A percentile compares a stretch with the other conserved stretches of the same genome.
These are phyloP conservation scores for Teratosphaeria nubilosa DNA, from an alignment of 2,329 filamentous ascomycete species.

Conservation along the genomic window DNA sequence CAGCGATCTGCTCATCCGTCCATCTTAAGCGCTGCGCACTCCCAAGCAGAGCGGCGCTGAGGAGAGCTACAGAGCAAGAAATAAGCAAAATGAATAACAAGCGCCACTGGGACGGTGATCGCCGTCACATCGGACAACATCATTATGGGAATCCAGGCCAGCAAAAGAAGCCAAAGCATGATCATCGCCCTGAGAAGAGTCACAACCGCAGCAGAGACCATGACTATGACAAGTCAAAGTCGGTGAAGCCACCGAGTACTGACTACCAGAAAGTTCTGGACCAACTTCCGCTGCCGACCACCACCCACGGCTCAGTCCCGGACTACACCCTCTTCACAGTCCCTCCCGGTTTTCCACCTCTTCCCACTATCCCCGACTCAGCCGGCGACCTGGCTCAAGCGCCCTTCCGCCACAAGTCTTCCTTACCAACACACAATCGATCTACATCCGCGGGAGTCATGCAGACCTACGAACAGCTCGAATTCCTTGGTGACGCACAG, in stretches of 20 bases:
- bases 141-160: background rate
- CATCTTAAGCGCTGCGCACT: background rate
- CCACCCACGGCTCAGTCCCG: constrained; percentile 7
- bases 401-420: constrained; percentile 26
- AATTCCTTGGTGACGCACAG: constrained; percentile 83
- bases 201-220: constrained; percentile 2
- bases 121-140: background rate
- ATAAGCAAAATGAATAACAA: constrained; percentile 10
- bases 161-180: constrained; percentile 12
- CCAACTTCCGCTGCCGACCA: constrained; percentile 11
- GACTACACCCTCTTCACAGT: constrained; percentile 13
- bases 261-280: constrained; percentile 9
- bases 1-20: background rate
- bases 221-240: background rate
- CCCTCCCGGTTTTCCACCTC: constrained; percentile 14
- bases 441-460: constrained; percentile 7
- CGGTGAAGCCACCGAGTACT: background rate
- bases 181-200: constrained; percentile 1
- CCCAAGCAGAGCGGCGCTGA: constrained; percentile 15
- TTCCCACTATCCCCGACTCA: constrained; percentile 17
- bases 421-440: constrained; percentile 11
- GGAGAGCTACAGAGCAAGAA: constrained; percentile 16
- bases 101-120: constrained; percentile 6
- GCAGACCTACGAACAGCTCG: constrained; percentile 65
- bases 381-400: constrained; percentile 12